Evolutionary conservation across 352 stramenopile genomes (phyloP).

Genomic region (Pythium phragmitis): DNA sequence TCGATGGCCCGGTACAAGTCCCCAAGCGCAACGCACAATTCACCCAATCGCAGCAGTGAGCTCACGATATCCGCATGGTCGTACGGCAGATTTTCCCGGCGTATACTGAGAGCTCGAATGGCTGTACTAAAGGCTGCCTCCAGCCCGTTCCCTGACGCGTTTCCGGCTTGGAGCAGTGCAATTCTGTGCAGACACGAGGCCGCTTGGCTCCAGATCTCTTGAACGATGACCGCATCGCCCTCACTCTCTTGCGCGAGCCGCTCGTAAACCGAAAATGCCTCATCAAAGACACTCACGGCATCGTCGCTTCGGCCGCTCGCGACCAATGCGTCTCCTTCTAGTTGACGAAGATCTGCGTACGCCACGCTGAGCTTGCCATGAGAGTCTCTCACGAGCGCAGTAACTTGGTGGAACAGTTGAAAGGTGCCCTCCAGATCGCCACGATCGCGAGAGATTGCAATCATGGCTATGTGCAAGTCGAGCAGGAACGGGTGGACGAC

Average conservation of each 20-base stretch:
- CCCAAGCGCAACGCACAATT: slow-evolving; percentile 35
- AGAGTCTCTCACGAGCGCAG: slow-evolving; percentile 25
- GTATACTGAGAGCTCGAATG: slow-evolving; percentile 35
- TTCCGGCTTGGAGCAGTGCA: slow-evolving; percentile 22
- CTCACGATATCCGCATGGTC: slow-evolving; percentile 35
- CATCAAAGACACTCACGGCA: slow-evolving; percentile 48
- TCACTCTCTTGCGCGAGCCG: slow-evolving; percentile 28
- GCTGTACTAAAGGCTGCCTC: slow-evolving; percentile 50
- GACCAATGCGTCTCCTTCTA: slow-evolving; percentile 42
- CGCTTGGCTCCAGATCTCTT: slow-evolving; percentile 21
- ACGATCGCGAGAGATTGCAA: slow-evolving; percentile 32
- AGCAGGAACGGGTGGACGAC: slow-evolving; percentile 35
- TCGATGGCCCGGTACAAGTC: slow-evolving; percentile 60
- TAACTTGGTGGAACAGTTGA: background rate
- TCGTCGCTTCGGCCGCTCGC: slow-evolving; percentile 27
- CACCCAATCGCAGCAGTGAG: slow-evolving; percentile 51
- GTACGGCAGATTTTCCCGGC: slow-evolving; percentile 30
- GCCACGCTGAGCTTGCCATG: slow-evolving; percentile 47
- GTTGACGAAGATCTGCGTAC: slow-evolving; percentile 46
- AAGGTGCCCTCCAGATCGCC: slow-evolving; percentile 29
- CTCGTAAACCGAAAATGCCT: slow-evolving; percentile 56
- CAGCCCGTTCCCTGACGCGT: slow-evolving; percentile 21
- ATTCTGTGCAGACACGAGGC: slow-evolving; percentile 46
- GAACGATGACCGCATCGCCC: slow-evolving; percentile 1
- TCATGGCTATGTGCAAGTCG: slow-evolving; percentile 49